Base-by-base conservation (phyloP, 2,329 filamentous ascomycete genomes). In the Sporothrix inflata region DNA sequence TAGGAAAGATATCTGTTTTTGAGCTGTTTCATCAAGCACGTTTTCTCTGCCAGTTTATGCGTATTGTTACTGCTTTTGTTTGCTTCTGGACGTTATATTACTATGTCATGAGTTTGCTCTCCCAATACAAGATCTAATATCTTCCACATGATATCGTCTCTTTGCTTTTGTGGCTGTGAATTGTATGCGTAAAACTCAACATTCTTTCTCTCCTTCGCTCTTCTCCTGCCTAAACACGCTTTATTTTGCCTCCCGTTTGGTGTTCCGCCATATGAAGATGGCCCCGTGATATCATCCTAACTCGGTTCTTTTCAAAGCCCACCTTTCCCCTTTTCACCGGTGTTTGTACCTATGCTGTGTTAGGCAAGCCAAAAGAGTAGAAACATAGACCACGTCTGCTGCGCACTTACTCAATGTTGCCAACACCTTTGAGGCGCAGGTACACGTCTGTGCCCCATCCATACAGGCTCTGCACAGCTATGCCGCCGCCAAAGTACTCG, bases 401-500 rank as follows among this genome's bases (percentile, higher is more conserved):
- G 47, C 47, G 47, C 19, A 57, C 75, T 77, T 72, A 83, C 73
- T 83, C 80, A 71, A 89, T 85, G 75, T 84, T 87, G 11, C 87
- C 88, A 8, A 91, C 87, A 2, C 89, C 89, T 79, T 90, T 90
- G 55, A 92, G 79, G 66, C 88, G 82, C 63, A 92, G 79, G 77
- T 92, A 92, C 1, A 92, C 90, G 78, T 92, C 90, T 6, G 88
- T 90, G 4, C 89, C 96, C 96, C 96, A 99, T 4, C 96, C 95
- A 84, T 94, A 96, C 63, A 98, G 82, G 79, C 94, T 98, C 85
- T 99, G 95, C n/a, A 99, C 91, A 4, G 91, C 91, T 73, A 99
- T 96, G 2, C 94, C 94, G 0, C 96, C 96, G 1, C 96, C 96
- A 84, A 99, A 99, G 78, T 98, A 99, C 83, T 99, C 95, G 0